A percentile compares a stretch with the other conserved stretches of the same genome.
phyloP scores from a whole-genome alignment of 257 asterid genomes.

The Mitragyna speciosa region DNA sequence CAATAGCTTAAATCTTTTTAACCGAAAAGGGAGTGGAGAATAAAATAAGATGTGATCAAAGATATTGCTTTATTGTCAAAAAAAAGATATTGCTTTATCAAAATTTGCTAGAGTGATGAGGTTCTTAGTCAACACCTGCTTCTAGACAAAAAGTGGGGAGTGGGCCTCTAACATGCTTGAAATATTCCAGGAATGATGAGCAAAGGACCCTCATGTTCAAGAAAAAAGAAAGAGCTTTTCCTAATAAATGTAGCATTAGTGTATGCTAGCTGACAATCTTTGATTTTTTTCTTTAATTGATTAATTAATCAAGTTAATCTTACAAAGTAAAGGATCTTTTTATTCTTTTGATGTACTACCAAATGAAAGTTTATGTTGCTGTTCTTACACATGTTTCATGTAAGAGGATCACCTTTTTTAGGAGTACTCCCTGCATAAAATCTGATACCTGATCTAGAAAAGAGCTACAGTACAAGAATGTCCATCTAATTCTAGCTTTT shows the following conservation, averaged over 20 bases:
- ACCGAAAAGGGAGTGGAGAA: conserved; percentile 17
- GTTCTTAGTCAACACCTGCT: conserved; percentile 59
- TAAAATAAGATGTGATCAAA: conserved; percentile 13
- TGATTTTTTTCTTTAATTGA: background rate
- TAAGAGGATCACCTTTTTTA: background rate
- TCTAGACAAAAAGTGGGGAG: conserved; percentile 50
- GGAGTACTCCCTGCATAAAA: background rate
- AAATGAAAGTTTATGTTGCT: background rate
- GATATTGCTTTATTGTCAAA: too few species aligned
- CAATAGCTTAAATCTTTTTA: background rate
- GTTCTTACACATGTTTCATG: conserved; percentile 22
- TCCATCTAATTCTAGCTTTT: background rate
- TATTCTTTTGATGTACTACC: background rate
- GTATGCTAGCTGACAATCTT: conserved; percentile 5
- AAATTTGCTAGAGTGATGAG: conserved; percentile 8
- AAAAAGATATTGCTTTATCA: conserved; percentile 6
- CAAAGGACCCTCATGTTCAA: conserved; percentile 43
- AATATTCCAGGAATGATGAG: conserved; percentile 66
- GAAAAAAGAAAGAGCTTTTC: conserved; percentile 20
- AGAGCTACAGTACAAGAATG: background rate
- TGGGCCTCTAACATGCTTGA: conserved; percentile 54
- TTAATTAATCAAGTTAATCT: background rate
- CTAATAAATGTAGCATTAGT: background rate
- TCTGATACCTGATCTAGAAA: background rate
- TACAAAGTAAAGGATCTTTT: conserved; percentile 14